phyloP scores from a whole-genome alignment of 495 filamentous ascomycete species.

The Parathielavia hyrcaniae region DNA sequence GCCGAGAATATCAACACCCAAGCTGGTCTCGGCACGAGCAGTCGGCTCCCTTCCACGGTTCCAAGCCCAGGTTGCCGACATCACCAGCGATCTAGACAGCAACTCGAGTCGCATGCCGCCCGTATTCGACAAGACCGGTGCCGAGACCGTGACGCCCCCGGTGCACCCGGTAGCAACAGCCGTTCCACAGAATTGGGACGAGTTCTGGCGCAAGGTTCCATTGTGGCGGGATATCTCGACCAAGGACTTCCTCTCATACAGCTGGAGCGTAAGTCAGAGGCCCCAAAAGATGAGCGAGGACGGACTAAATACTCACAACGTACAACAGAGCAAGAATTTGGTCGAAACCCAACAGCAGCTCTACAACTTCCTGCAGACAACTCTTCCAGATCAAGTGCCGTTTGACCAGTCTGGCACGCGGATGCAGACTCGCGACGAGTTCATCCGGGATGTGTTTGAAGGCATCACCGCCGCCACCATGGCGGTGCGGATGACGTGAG shows the following conservation, averaged over 20 bases:
- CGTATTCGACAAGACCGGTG: not conserved
- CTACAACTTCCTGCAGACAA: slow-evolving; percentile 37
- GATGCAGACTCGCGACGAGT: slow-evolving; percentile 43
- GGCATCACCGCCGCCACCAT: slow-evolving; percentile 49
- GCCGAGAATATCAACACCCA: not conserved
- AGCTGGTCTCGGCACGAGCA: slow-evolving; percentile 11
- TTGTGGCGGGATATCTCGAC: slow-evolving; percentile 40
- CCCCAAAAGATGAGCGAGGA: not conserved
- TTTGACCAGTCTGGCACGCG: slow-evolving; percentile 23
- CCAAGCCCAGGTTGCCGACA: slow-evolving; percentile 26
- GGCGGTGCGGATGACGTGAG: slow-evolving; percentile 47
- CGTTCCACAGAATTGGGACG: slow-evolving; percentile 18
- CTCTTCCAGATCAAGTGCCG: slow-evolving; percentile 44
- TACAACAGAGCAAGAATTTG: slow-evolving; percentile 33
- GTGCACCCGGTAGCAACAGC: slow-evolving; percentile 11
- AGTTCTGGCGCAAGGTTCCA: slow-evolving; percentile 43
- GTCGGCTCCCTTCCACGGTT: slow-evolving; percentile 20
- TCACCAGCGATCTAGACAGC: slow-evolving; percentile 11
- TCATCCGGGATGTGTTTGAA: slow-evolving; percentile 46
- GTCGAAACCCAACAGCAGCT: slow-evolving; percentile 39
- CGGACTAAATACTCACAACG: not conserved
- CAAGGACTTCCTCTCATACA: slow-evolving; percentile 41
- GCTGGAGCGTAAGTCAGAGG: slow-evolving; percentile 41
- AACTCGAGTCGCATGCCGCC: slow-evolving; percentile 1
- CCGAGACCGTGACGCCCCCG: not conserved